Evolutionary conservation across 164 flowering plant species (phyloP), one percentile per base, ranked within the genome.

Genomic region (Nymphaea thermarum): DNA sequence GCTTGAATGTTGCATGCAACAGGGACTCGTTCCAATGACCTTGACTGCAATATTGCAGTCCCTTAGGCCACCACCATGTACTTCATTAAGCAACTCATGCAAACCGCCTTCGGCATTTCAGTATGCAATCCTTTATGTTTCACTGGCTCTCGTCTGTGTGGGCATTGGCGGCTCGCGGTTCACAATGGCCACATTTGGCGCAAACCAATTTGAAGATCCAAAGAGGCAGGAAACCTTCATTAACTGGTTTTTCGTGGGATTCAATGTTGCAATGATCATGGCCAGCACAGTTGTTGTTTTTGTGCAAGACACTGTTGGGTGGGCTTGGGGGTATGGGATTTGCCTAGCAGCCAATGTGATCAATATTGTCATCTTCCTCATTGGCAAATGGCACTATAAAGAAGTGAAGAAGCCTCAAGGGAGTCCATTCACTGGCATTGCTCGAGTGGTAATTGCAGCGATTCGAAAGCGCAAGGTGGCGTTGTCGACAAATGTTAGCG

Each of bases 151-250:
- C 36, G 70, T 64, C 6, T 43, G 76, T 4, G 3, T 82, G 2
- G 88, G 86, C 4, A 0, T 73, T 0, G 81, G 82, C 25, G 85
- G 84, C 18, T 67, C 83, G 3, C 79, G 84, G 12, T 83, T 77
- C 59, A 79, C 77, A 0, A 43, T 67, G 2, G 85, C 79, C 2
- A 71, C 83, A 5, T 69, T 83, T 71, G 90, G 86, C 16, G 88
- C 85, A 0, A 67, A 78, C 42, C 86, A 82, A 71, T 79, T 80
- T 8, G 70, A 76, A 2, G 78, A 73, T 36, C 15, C 76, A 5
- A 63, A 72, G 12, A 70, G 81, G 18, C 82, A 75, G 60, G 74
- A 59, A 2, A 68, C 6, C 12, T 85, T 82, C 85, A 85, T 87
- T 74, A 83, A 83, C 43, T 83, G 86, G 89, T 85, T 62, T 43